Percentiles rank a stretch among this genome's conserved stretches.
Evolutionary conservation across 495 filamentous ascomycete genomes (phyloP).

Genomic region (Staphylotrichum tortipilum): DNA sequence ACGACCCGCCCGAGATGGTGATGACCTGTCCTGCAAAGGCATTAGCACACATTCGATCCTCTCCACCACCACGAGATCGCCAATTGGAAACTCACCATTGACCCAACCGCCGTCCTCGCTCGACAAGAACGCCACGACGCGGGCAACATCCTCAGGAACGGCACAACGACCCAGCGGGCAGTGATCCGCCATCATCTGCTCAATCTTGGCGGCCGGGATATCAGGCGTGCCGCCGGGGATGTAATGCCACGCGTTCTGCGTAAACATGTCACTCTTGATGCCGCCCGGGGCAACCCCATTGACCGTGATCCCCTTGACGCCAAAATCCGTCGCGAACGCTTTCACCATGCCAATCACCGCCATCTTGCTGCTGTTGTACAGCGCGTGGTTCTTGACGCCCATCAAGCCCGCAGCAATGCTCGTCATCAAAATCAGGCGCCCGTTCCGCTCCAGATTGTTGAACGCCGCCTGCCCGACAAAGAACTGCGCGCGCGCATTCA

Average conservation of each 20-base stretch:
- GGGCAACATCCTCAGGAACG: slow-evolving; percentile 48
- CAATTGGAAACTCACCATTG: slow-evolving; percentile 38
- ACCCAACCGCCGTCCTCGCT: slow-evolving; percentile 54
- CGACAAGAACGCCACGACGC: slow-evolving; percentile 48
- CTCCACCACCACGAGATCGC: neutral
- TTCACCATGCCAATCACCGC: slow-evolving; percentile 73
- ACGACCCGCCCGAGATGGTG: slow-evolving; percentile 30
- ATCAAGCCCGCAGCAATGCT: slow-evolving; percentile 44
- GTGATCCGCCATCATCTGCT: slow-evolving; percentile 28
- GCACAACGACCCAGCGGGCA: slow-evolving; percentile 33
- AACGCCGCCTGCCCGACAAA: slow-evolving; percentile 73
- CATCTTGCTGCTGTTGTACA: slow-evolving; percentile 71
- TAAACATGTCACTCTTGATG: slow-evolving; percentile 74
- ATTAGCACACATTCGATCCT: slow-evolving; percentile 3
- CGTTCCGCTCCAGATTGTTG: slow-evolving; percentile 57
- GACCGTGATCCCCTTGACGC: slow-evolving; percentile 63
- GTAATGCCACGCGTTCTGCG: slow-evolving; percentile 58
- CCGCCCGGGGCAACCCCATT: slow-evolving; percentile 70
- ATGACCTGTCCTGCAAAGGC: slow-evolving; percentile 22
- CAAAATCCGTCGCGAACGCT: slow-evolving; percentile 64
- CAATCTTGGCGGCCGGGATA: slow-evolving; percentile 23
- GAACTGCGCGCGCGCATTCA: slow-evolving; percentile 74
- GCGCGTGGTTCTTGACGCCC: slow-evolving; percentile 61
- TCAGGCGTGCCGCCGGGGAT: slow-evolving; percentile 37
- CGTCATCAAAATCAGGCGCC: slow-evolving; percentile 58